Base-by-base conservation (phyloP, 768 basidiomycete genomes). In the Astraeus odoratus region DNA sequence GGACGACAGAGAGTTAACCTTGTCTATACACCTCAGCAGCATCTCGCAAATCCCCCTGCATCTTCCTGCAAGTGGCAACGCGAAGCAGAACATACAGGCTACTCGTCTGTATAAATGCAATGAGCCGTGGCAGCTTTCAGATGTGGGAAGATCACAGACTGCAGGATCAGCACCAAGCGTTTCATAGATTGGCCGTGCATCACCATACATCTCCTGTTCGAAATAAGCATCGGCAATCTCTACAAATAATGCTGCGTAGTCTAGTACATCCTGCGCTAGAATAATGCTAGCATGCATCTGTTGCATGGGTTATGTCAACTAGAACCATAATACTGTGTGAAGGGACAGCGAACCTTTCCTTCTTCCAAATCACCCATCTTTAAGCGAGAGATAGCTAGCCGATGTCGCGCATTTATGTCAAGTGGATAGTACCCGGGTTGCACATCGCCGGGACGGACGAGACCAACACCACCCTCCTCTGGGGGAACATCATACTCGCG, bases 151-250 rank as follows among this genome's bases (percentile, higher is more conserved):
- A 25, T 19, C 9, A 63, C 80, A 26, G 57, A 91, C 91, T 42
- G 76, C 79, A 15, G 83, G 77, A 58, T 86, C 79, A 7, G 76
- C 77, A 15, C 88, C 85, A 18, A 95, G 74, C 8, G 77, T 67
- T 58, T 86, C 86, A 55, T 90, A 94, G 36, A 90, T 83, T 0
- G 80, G 80, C 20, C 81, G 71, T 0, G 95, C 95, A 41, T 88
- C 81, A 0, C 76, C 77, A 64, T 81, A 91, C 69, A 88, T 67
- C 49, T 81, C 80, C 7, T 76, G 70, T 30, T 89, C 81, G 51
- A 83, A 85, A 58, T 86, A 86, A 0, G 86, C 87, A 52, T 91
- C 88, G 0, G 87, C 93, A 26, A 95, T 82, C 56, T 94, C 90
- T 0, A 70, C 73, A 55, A 90, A 92, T 4, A 93, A 68, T 1